Conservation (phyloP, 352 stramenopile genomes). For the Vaucheria bursata region DNA sequence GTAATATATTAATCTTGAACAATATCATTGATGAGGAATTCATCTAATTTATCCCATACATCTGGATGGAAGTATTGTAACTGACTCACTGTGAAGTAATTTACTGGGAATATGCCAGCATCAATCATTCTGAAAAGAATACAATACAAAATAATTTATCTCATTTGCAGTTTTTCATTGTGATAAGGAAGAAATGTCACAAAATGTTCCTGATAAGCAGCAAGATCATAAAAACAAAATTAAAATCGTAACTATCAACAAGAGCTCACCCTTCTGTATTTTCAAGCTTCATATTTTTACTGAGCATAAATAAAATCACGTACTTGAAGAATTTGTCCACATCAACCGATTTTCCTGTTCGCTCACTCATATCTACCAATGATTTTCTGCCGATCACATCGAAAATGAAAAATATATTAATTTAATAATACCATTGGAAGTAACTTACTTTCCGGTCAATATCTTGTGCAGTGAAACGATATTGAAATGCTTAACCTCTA, state of each 20-base stretch:
- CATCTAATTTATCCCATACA: background rate
- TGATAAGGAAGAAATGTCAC: too few species aligned
- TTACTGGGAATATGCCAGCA: slow-evolving; percentile 47
- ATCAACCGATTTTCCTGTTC: slow-evolving; percentile 28
- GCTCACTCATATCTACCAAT: slow-evolving; percentile 17
- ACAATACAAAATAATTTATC: background rate
- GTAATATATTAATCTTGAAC: too few species aligned
- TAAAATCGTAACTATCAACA: background rate
- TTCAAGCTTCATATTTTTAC: slow-evolving; percentile 44
- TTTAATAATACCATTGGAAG: background rate
- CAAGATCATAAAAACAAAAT: too few species aligned
- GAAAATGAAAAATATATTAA: background rate
- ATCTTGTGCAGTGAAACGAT: slow-evolving; percentile 42
- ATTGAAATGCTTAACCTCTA: slow-evolving; percentile 49
- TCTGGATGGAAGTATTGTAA: slow-evolving; percentile 1
- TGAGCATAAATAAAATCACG: slow-evolving; percentile 45
- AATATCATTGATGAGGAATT: background rate
- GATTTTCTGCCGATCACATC: slow-evolving; percentile 20
- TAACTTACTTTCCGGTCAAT: slow-evolving; percentile 32
- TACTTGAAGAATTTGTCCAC: slow-evolving; percentile 30
- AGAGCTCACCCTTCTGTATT: slow-evolving; percentile 44
- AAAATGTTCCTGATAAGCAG: too few species aligned
- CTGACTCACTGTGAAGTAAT: slow-evolving; percentile 49
- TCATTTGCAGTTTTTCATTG: too few species aligned
- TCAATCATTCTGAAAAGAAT: slow-evolving; percentile 42